phyloP scores from a whole-genome alignment of 2,329 filamentous ascomycete genomes.

The Aspergillus carbonarius region DNA sequence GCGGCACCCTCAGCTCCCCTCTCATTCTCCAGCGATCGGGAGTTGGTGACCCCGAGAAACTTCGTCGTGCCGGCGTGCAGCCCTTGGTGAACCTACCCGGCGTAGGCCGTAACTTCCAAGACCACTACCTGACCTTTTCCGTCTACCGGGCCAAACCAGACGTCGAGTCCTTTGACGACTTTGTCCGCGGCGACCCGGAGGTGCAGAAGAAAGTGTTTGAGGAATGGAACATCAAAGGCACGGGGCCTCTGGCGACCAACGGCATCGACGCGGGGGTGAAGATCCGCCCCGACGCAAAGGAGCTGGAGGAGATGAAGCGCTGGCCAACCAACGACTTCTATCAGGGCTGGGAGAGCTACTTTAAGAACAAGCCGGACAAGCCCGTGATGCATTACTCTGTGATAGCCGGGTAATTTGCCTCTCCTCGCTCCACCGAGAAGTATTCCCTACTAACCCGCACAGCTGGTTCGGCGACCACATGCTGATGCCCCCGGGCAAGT shows the following conservation, averaged over 20 bases:
- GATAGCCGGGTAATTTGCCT: slow-evolving; percentile 57
- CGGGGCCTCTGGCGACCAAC: slow-evolving; percentile 73
- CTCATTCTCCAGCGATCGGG: slow-evolving; percentile 74
- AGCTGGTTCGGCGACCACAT: slow-evolving; percentile 52
- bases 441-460: slow-evolving; percentile 10
- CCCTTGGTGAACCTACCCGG: slow-evolving; percentile 69
- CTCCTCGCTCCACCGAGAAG: background rate
- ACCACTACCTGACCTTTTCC: slow-evolving; percentile 71
- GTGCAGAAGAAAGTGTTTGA: slow-evolving; percentile 72
- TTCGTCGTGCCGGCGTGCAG: slow-evolving; percentile 66
- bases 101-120: slow-evolving; percentile 74
- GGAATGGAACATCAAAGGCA: slow-evolving; percentile 77
- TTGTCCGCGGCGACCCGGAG: slow-evolving; percentile 70
- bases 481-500: slow-evolving; percentile 70
- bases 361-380: slow-evolving; percentile 81
- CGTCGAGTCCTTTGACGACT: slow-evolving; percentile 77
- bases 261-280: slow-evolving; percentile 80
- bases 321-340: slow-evolving; percentile 73
- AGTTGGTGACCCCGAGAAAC: slow-evolving; percentile 70
- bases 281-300: slow-evolving; percentile 67
- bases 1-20: slow-evolving; percentile 71
- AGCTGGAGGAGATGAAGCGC: slow-evolving; percentile 65
- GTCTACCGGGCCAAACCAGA: slow-evolving; percentile 71
- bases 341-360: slow-evolving; percentile 75
- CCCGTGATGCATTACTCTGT: slow-evolving; percentile 83